Conservation (phyloP, 164 flowering plant genomes). For the Umbellularia californica region DNA sequence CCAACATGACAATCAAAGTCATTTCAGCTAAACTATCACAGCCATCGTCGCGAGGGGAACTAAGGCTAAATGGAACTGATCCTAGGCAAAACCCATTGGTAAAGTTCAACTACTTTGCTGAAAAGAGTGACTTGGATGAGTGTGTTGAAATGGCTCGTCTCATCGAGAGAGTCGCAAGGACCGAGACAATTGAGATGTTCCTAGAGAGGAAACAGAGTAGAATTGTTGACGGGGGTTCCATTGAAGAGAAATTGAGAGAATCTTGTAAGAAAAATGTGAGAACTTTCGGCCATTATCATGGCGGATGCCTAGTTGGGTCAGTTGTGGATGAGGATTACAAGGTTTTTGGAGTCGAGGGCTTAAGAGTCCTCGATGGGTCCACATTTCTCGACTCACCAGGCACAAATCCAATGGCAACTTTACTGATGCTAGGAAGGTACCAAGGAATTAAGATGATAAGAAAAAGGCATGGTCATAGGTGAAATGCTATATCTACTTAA, state of each 20-base stretch:
- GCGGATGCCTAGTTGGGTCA: conserved; percentile 34
- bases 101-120: conserved; percentile 31
- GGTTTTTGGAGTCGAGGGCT: conserved; percentile 31
- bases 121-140: conserved; percentile 23
- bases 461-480: background rate
- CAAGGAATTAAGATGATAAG: conserved; percentile 15
- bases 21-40: conserved; percentile 29
- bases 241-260: conserved; percentile 17
- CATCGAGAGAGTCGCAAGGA: conserved; percentile 20
- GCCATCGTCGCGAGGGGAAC: conserved; percentile 29
- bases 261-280: conserved; percentile 32
- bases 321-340: conserved; percentile 38
- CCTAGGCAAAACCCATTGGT: conserved; percentile 36
- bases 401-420: conserved; percentile 42
- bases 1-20: conserved; percentile 17
- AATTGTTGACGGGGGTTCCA: background rate
- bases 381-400: conserved; percentile 39
- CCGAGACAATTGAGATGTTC: conserved; percentile 22
- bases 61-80: conserved; percentile 20
- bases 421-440: conserved; percentile 40
- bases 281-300: conserved; percentile 38
- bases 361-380: conserved; percentile 47
- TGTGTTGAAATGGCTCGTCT: conserved; percentile 21
- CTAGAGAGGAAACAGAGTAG: conserved; percentile 11
- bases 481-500: too few relatives aligned